Evolutionary conservation across 768 basidiomycete genomes (phyloP), one percentile per base, ranked within the genome.

Genomic region (Hirschioporus abietinus): DNA sequence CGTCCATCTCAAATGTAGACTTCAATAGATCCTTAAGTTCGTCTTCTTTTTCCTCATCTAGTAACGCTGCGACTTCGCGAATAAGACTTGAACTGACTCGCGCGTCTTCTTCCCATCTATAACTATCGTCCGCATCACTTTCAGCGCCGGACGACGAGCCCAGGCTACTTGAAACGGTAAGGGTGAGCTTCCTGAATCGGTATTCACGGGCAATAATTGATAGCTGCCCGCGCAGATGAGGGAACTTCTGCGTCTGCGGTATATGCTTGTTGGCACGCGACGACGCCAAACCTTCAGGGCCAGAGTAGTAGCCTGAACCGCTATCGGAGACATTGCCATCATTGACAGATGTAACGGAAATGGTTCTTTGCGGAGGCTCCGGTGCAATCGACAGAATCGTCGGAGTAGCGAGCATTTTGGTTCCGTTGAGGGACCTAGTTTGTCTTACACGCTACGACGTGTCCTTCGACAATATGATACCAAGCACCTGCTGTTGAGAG

Each of bases 11-110:
- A 74, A 88, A 93, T 27, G 83, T 86, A 36, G 83, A 82, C 77
- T 87, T 91, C 67, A 97, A 82, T 36, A 94, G 72, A 0, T 75
- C 71, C 77, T 96, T 95, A 72, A 96, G 87, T 62, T 88, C 87
- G 65, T 96, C 95, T 77, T 95, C 95, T 66, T 90, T 86, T 77
- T 98, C 95, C 64, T 88, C 86, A 34, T 85, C 86, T 52, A 97
- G 84, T 64, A 93, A 78, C 1, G 80, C 78, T 26, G 91, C 90
- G 3, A 96, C 89, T 72, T 82, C 82, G 72, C 81, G 84, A n/a
- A 96, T 84, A 9, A 95, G 76, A 36, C 81, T 77, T 5, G 86
- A 81, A 58, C 82, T 84, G 59, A 94, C 86, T 35, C 78, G 79
- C 60, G 77, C 76, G 62, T 81, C 80, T 60, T 89, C 83, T 66